Percentiles rank a stretch among this genome's conserved stretches.
Evolutionary conservation across 2,329 filamentous ascomycete genomes (phyloP).

Genomic region (Phialophora verrucosa): DNA sequence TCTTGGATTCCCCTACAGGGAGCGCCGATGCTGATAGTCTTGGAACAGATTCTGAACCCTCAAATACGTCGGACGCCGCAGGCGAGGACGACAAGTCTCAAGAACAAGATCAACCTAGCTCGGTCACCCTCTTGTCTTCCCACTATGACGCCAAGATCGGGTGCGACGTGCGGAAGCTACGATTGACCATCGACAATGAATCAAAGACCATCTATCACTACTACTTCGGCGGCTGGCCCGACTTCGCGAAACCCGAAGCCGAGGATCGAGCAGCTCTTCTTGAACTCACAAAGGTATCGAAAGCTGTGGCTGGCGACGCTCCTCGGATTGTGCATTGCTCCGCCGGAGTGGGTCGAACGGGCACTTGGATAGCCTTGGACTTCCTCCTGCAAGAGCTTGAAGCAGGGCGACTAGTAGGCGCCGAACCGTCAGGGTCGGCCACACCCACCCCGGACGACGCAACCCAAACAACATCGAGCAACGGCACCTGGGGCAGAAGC

Average conservation of each 20-base stretch:
- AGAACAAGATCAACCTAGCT: slow-evolving; percentile 38
- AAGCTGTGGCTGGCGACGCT: slow-evolving; percentile 59
- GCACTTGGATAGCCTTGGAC: slow-evolving; percentile 96
- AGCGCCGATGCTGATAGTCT: slow-evolving; percentile 39
- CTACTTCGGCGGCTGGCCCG: slow-evolving; percentile 85
- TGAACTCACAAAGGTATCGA: slow-evolving; percentile 56
- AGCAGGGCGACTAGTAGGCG: slow-evolving; percentile 67
- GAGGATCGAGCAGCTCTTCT: slow-evolving; percentile 58
- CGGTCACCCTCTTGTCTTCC: slow-evolving; percentile 65
- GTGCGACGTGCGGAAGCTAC: slow-evolving; percentile 76
- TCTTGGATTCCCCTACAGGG: slow-evolving; percentile 34
- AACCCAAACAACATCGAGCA: slow-evolving; percentile 8
- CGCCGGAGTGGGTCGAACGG: slow-evolving; percentile 90
- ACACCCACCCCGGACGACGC: slow-evolving; percentile 8
- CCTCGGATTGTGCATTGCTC: slow-evolving; percentile 87
- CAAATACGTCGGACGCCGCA: slow-evolving; percentile 10
- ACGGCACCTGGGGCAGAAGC: slow-evolving; percentile 36
- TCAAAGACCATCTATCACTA: slow-evolving; percentile 79
- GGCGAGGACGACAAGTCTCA: slow-evolving; percentile 11
- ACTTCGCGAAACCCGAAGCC: slow-evolving; percentile 78
- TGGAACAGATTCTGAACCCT: slow-evolving; percentile 29
- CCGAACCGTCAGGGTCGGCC: slow-evolving; percentile 14
- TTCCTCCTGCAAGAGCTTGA: slow-evolving; percentile 84
- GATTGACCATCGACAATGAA: slow-evolving; percentile 55
- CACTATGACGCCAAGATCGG: slow-evolving; percentile 62